Percentiles rank a stretch among this genome's conserved stretches.
These are phyloP conservation scores for Diacronema lutheri DNA, from an alignment of 78 protist species.

Conservation along the genomic window DNA sequence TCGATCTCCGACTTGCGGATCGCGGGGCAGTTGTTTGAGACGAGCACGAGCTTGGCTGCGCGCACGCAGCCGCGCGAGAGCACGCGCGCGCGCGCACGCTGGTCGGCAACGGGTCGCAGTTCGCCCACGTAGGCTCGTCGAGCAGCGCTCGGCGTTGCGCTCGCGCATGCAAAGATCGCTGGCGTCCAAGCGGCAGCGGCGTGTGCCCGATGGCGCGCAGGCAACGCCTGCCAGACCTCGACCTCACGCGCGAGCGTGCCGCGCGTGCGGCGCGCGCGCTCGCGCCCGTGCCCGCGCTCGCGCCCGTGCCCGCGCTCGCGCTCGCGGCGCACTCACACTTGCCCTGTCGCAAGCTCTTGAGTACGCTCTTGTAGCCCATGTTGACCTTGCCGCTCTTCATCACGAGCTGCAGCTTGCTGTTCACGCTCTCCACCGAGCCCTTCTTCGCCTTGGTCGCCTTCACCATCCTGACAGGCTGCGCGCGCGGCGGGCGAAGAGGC, in stretches of 20 bases:
- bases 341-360: slow-evolving; percentile 91
- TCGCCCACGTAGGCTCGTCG: too few species aligned
- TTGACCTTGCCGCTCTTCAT: slow-evolving; percentile 96
- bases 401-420: slow-evolving; percentile 94
- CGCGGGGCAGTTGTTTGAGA: slow-evolving; percentile 97
- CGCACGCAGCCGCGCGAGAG: neutral
- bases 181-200: too few species aligned
- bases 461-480: slow-evolving; percentile 4
- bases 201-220: too few species aligned
- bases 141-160: too few species aligned
- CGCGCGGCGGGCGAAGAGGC: too few species aligned
- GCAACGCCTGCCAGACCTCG: too few species aligned
- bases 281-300: too few species aligned
- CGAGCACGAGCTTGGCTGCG: slow-evolving; percentile 91
- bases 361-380: slow-evolving; percentile 93
- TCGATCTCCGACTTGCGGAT: slow-evolving; percentile 96
- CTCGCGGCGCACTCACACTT: slow-evolving; percentile 56
- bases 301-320: too few species aligned
- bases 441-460: slow-evolving; percentile 54
- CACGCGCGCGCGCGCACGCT: neutral
- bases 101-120: neutral
- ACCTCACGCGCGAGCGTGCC: too few species aligned
- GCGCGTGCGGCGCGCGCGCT: too few species aligned
- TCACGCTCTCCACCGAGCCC: slow-evolving; percentile 84
- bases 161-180: too few species aligned